A percentile compares a stretch with the other conserved stretches of the same genome.
Evolutionary conservation across 768 basidiomycete species (phyloP).

Genomic region (Candolleomyces eurysporus): DNA sequence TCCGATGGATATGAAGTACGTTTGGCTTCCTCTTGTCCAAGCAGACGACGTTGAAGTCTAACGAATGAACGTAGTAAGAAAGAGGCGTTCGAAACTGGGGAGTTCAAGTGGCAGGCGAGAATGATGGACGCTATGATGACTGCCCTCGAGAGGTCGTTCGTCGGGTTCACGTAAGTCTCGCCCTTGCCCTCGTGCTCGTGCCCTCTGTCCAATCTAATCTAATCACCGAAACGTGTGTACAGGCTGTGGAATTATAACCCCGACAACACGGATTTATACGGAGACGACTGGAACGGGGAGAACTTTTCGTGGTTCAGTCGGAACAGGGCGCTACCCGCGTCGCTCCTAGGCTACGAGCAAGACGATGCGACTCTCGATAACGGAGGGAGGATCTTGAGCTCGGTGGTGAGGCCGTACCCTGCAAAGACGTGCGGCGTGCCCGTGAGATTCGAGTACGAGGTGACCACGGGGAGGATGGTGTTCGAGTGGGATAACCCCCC

Average conservation of each 20-base stretch:
- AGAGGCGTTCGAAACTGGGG: constrained; percentile 67
- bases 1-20: constrained; percentile 99
- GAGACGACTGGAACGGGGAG: constrained; percentile 95
- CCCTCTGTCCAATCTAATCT: neutral
- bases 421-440: constrained; percentile 90
- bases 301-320: constrained; percentile 94
- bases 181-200: constrained; percentile 26
- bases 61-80: too few relatives aligned
- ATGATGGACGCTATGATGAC: constrained; percentile 97
- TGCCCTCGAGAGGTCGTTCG: constrained; percentile 70
- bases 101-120: constrained; percentile 78
- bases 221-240: neutral
- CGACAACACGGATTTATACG: constrained; percentile 69
- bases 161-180: constrained; percentile 73
- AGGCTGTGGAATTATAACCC: constrained; percentile 98
- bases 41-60: too few relatives aligned
- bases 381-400: constrained; percentile 73
- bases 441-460: constrained; percentile 68
- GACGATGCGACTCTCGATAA: constrained; percentile 72
- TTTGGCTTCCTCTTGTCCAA: too few relatives aligned
- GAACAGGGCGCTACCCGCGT: constrained; percentile 52
- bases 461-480: constrained; percentile 64
- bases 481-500: constrained; percentile 59
- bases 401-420: constrained; percentile 87
- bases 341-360: constrained; percentile 58